These are phyloP conservation scores for Neopestalotiopsis sp. DNA, from an alignment of 2,329 filamentous ascomycete species.

Conservation along the genomic window DNA sequence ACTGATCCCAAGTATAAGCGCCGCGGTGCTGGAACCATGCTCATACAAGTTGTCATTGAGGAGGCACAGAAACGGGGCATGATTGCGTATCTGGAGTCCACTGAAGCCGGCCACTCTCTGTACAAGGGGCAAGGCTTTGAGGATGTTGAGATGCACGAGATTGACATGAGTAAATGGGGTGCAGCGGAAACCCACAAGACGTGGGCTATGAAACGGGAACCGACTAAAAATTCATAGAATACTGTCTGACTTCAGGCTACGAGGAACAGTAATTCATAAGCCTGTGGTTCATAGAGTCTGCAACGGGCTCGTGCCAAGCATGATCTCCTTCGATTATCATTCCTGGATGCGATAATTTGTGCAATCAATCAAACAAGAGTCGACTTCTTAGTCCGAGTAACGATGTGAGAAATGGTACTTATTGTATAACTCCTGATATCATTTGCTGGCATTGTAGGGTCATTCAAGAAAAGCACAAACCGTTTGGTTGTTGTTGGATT, in stretches of 20 bases:
- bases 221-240: background rate
- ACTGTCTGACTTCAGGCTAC: too few species aligned
- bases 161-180: constrained; percentile 40
- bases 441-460: background rate
- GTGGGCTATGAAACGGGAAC: constrained; percentile 35
- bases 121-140: constrained; percentile 47
- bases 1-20: constrained; percentile 47
- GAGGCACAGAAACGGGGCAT: constrained; percentile 40
- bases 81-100: constrained; percentile 44
- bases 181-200: constrained; percentile 28
- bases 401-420: too few species aligned
- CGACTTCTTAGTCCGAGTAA: too few species aligned
- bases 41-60: constrained; percentile 44
- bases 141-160: constrained; percentile 38
- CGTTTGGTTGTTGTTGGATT: background rate
- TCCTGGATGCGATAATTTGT: too few species aligned
- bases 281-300: too few species aligned
- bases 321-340: too few species aligned
- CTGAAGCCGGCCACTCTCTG: constrained; percentile 38
- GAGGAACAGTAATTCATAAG: too few species aligned
- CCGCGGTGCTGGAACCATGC: constrained; percentile 44
- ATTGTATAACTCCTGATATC: too few species aligned
- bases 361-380: too few species aligned
- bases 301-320: too few species aligned
- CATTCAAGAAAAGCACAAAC: background rate